Base-by-base conservation (phyloP, 495 filamentous ascomycete species). In the Hypoxylon cercidicola region DNA sequence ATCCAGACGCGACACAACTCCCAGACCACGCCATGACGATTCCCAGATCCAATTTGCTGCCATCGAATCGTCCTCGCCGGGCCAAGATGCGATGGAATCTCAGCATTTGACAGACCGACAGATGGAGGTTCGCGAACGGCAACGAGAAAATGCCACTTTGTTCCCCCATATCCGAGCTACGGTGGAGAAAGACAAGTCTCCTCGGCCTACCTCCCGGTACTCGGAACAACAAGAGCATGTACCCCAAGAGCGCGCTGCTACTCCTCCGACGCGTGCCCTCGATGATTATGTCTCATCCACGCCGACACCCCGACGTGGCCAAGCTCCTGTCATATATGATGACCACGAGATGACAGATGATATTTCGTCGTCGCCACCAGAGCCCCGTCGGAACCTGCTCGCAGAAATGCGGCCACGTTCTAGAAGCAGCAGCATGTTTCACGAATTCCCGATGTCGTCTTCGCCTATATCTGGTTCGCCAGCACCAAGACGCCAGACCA, bases 201-300 rank as follows among this genome's bases (percentile, higher is more conserved):
- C 41, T 39, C 55, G 12, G 2, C 13, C 50, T 25, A 11, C 41
- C 16, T 28, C 21, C 16, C 35, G 28, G 25, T 46, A 47, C 11
- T 43, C 46, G 43, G 43, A 53, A n/a, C 47, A 54, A 48, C 39
- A 43, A 6, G 23, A 54, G 7, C 12, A 21, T n/a, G 23, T 28
- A 47, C 54, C 32, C 10, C 50, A 55, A 18, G 55, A 51, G 12
- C 66, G 67, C n/a, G 78, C 70, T 10, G 41, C 75, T 0, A 83
- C 81, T 0, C 81, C 81, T 5, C 74, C 61, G 6, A 73, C 71
- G 5, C 50, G 53, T 3, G 59, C 48, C 12, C 74, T 87, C 70
- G 84, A 90, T 72, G 83, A 86, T 13, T 91, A 86, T 65, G 79
- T 94, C 40, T 86, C 85, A 2, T 96, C 90, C n/a, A 95, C 93